Percentiles rank a stretch among this genome's conserved stretches.
Conservation (phyloP, 495 filamentous ascomycete species). For the Daldinia concentrica region DNA sequence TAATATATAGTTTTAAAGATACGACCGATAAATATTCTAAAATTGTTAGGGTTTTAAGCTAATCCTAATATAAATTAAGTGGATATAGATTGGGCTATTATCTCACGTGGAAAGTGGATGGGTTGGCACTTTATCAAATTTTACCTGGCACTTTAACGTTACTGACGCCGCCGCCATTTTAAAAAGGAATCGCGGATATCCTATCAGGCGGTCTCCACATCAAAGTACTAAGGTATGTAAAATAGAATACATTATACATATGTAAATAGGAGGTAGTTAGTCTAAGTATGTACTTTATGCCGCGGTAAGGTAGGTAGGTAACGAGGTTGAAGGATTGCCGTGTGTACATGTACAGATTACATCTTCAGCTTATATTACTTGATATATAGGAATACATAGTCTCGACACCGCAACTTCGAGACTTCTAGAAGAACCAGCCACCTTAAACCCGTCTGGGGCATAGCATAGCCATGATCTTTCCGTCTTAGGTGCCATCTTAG, state of each 20-base stretch:
- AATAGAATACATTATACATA: not conserved
- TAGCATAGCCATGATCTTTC: slow-evolving; percentile 14
- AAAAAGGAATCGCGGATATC: slow-evolving; percentile 29
- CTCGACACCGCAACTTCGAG: slow-evolving; percentile 38
- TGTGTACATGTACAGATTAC: not conserved
- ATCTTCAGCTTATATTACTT: not conserved
- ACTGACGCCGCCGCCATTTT: slow-evolving; percentile 38
- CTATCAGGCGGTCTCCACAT: slow-evolving; percentile 35
- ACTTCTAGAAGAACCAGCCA: slow-evolving; percentile 34
- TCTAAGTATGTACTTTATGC: not conserved
- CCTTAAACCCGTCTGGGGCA: slow-evolving; percentile 7
- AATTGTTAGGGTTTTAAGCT: too few relatives aligned
- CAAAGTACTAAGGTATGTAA: not conserved
- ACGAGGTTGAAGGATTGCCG: not conserved
- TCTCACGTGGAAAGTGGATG: too few relatives aligned
- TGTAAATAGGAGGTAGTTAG: not conserved
- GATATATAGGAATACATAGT: slow-evolving; percentile 8
- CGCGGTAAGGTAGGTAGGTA: slow-evolving; percentile 2
- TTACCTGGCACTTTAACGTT: too few relatives aligned
- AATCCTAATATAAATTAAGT: too few relatives aligned
- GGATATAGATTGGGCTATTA: too few relatives aligned
- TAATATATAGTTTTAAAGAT: too few relatives aligned
- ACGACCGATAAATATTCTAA: too few relatives aligned
- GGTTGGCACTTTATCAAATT: too few relatives aligned
- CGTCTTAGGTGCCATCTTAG: slow-evolving; percentile 26